Base-by-base conservation (phyloP, 306 rosid species). In the Bauhinia variegata region DNA sequence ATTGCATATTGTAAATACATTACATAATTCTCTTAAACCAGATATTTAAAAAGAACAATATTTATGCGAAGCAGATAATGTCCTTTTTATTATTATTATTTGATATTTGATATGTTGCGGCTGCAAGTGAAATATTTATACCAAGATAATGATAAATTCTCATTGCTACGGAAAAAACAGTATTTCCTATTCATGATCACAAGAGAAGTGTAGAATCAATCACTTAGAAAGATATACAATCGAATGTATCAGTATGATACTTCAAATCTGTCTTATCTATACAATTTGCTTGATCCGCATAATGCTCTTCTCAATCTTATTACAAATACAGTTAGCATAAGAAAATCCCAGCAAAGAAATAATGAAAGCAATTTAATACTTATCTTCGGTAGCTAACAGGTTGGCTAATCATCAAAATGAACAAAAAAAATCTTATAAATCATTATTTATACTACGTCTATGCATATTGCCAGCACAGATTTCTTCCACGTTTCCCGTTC, bases 401-500 rank as follows among this genome's bases (percentile, higher is more conserved):
- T 54, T 36, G 44, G 54, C 56, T 50, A 68, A n/a, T n/a, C n/a
- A n/a, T n/a, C n/a, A n/a, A 68, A 82, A 75, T 58, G 75, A 74
- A 53, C 73, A 61, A 66, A 65, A n/a, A n/a, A 59, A 59, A 52
- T 77, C 57, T 66, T 54, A 57, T 69, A 57, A 63, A 59, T 57
- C 55, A 53, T 44, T 55, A 55, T 17, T 37, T 54, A 58, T 59
- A 46, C 56, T 59, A 51, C 43, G 73, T 50, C 55, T 62, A 60
- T 19, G 60, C 70, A 65, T 52, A 9, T 53, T 42, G 59, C 55
- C 52, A 49, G 43, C 55, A 39, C 33, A 60, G 61, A 72, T 64
- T 44, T 66, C 63, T 75, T 68, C 63, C 68, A 51, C 37, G n/a
- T 60, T 34, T 74, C 52, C 15, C 18, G 58, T 54, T 67, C 54